A percentile compares a stretch with the other conserved stretches of the same genome.
Conservation (phyloP, 805 yeast genomes). For the Cyberlindnera galapagoensis region DNA sequence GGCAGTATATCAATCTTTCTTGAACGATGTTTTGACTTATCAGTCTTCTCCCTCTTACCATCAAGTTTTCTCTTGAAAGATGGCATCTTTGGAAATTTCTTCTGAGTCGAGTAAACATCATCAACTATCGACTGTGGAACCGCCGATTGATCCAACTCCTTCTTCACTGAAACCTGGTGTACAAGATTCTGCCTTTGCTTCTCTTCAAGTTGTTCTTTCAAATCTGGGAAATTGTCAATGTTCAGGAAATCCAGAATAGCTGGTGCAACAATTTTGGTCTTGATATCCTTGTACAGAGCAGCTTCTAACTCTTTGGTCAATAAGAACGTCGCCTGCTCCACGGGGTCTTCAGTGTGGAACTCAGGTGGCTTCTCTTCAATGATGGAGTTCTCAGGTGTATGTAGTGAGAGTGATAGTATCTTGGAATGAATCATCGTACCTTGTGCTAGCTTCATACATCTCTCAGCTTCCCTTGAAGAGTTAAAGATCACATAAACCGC, state of each 20-base stretch:
- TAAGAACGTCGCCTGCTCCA: conserved; percentile 52
- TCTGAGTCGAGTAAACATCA: conserved; percentile 19
- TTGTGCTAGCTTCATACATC: no score
- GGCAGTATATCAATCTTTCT: conserved; percentile 20
- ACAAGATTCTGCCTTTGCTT: conserved; percentile 7
- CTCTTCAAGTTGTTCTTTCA: conserved; percentile 26
- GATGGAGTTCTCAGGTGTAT: conserved; percentile 15
- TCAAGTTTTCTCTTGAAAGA: conserved; percentile 20
- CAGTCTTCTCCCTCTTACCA: conserved; percentile 16
- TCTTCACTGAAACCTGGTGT: neutral
- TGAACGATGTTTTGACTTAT: conserved; percentile 7
- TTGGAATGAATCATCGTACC: no score
- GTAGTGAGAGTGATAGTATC: conserved; percentile 24
- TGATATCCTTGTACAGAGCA: conserved; percentile 61
- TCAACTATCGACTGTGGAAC: conserved; percentile 9
- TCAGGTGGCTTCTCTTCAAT: conserved; percentile 5
- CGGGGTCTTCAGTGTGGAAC: conserved; percentile 27
- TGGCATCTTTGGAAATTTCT: conserved; percentile 11
- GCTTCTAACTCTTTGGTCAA: conserved; percentile 58
- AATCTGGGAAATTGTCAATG: conserved; percentile 51
- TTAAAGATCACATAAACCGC: conserved; percentile 75
- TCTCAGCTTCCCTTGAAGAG: conserved; percentile 47
- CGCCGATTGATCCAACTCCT: neutral
- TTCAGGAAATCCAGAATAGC: conserved; percentile 53
- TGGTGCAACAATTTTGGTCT: conserved; percentile 69